A percentile compares a stretch with the other conserved stretches of the same genome.
Evolutionary conservation across 306 rosid genomes (phyloP).

Genomic region (Lotus japonicus): DNA sequence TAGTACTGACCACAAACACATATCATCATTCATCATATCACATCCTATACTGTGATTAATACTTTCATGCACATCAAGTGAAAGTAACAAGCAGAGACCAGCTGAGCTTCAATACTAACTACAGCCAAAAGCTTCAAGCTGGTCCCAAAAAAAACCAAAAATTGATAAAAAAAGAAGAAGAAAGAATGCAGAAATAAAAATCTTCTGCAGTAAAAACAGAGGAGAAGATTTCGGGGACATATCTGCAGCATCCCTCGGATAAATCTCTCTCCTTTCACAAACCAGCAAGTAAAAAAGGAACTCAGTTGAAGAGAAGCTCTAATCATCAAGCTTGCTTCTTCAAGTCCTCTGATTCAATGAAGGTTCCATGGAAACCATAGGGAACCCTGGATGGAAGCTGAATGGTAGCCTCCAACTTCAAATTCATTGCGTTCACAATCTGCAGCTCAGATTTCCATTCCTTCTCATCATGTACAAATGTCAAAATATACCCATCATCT

Average conservation of each 20-base stretch:
- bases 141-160: conserved; percentile 39
- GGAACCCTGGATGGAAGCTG: conserved; percentile 87
- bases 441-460: conserved; percentile 75
- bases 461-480: conserved; percentile 87
- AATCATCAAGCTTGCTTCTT: conserved; percentile 42
- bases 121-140: conserved; percentile 75
- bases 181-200: conserved; percentile 9
- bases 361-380: conserved; percentile 93
- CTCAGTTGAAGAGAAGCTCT: background rate
- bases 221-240: conserved; percentile 77
- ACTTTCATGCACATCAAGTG: conserved; percentile 31
- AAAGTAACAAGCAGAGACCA: conserved; percentile 57
- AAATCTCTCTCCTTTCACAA: conserved; percentile 38
- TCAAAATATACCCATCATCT: conserved; percentile 70
- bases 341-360: conserved; percentile 56
- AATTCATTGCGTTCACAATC: conserved; percentile 61
- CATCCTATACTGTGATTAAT: conserved; percentile 22
- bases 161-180: background rate
- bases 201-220: conserved; percentile 21
- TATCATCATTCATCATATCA: conserved; percentile 5
- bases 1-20: background rate
- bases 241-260: conserved; percentile 69
- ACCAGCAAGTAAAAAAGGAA: background rate
- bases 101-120: conserved; percentile 78
- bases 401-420: conserved; percentile 71